Conservation (phyloP, 1,284 basidiomycete genomes). For the Ustilago tritici region DNA sequence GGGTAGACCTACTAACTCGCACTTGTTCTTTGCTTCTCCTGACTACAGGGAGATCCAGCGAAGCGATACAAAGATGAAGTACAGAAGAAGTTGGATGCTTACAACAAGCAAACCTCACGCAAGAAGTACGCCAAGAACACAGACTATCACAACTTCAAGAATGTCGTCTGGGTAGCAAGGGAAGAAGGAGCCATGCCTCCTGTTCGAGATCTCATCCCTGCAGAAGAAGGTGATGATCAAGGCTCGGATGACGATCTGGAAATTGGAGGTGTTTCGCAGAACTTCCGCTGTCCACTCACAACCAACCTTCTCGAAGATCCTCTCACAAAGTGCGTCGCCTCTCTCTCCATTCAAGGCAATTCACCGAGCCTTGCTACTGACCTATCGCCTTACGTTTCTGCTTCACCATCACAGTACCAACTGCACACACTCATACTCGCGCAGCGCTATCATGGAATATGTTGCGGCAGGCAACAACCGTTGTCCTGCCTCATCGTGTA, state of each 20-base stretch:
- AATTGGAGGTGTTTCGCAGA: conserved; percentile 47
- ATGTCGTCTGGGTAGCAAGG: conserved; percentile 50
- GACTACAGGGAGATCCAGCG: conserved; percentile 19
- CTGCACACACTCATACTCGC: conserved; percentile 43
- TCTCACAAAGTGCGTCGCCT: conserved; percentile 39
- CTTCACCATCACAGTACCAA: conserved; percentile 12
- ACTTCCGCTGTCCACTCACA: conserved; percentile 62
- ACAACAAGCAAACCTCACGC: conserved; percentile 50
- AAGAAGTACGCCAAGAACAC: conserved; percentile 53
- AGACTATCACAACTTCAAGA: conserved; percentile 55
- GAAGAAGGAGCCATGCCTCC: conserved; percentile 60
- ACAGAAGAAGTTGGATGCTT: conserved; percentile 19
- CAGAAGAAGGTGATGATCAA: conserved; percentile 32
- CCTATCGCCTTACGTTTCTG: not conserved
- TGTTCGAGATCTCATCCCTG: conserved; percentile 54
- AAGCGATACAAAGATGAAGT: conserved; percentile 36
- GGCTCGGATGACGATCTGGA: conserved; percentile 58
- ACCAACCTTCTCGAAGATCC: conserved; percentile 57
- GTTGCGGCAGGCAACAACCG: conserved; percentile 31
- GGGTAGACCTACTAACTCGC: too few relatives aligned
- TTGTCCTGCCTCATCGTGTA: conserved; percentile 41
- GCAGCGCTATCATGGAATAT: conserved; percentile 39
- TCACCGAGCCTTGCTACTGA: not conserved
- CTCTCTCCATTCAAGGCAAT: not conserved
- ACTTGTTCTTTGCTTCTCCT: not conserved